A percentile compares a stretch with the other conserved stretches of the same genome.
phyloP scores from a whole-genome alignment of 2,329 filamentous ascomycete genomes.

The Fusarium oxysporum region DNA sequence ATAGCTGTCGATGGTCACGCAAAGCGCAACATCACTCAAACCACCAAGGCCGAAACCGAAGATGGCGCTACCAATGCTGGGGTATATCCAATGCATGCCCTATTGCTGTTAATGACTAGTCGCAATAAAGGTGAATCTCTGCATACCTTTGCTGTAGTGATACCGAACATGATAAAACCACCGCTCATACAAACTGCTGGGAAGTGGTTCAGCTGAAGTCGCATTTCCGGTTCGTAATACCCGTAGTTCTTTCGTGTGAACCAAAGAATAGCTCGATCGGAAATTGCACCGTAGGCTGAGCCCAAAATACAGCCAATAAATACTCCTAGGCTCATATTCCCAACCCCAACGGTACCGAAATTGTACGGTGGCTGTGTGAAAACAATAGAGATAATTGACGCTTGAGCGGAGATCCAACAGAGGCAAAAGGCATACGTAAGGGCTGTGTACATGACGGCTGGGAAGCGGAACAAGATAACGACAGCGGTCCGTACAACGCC shows the following conservation, averaged over 20 bases:
- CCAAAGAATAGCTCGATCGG: slow-evolving; percentile 51
- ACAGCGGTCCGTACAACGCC: slow-evolving; percentile 8
- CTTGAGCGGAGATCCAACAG: slow-evolving; percentile 50
- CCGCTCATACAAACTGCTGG: slow-evolving; percentile 48
- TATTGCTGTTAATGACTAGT: slow-evolving; percentile 9
- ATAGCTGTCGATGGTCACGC: slow-evolving; percentile 51
- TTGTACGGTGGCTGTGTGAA: neutral
- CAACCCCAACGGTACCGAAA: slow-evolving; percentile 17
- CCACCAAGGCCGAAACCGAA: slow-evolving; percentile 52
- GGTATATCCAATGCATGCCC: slow-evolving; percentile 55
- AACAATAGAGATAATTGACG: slow-evolving; percentile 1
- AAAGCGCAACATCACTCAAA: slow-evolving; percentile 50
- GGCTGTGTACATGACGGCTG: slow-evolving; percentile 52
- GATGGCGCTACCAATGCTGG: slow-evolving; percentile 49
- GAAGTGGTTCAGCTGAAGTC: slow-evolving; percentile 46
- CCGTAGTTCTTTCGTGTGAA: slow-evolving; percentile 53
- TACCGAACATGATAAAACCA: slow-evolving; percentile 53
- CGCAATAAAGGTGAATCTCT: neutral
- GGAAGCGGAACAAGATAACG: slow-evolving; percentile 41
- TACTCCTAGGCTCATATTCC: slow-evolving; percentile 37
- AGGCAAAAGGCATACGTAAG: slow-evolving; percentile 52
- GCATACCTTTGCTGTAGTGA: slow-evolving; percentile 48
- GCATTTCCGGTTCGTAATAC: slow-evolving; percentile 57
- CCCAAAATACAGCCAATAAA: slow-evolving; percentile 54
- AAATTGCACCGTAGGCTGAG: slow-evolving; percentile 49